phyloP scores from a whole-genome alignment of 2,329 filamentous ascomycete species.

The Purpureocillium lavendulum region DNA sequence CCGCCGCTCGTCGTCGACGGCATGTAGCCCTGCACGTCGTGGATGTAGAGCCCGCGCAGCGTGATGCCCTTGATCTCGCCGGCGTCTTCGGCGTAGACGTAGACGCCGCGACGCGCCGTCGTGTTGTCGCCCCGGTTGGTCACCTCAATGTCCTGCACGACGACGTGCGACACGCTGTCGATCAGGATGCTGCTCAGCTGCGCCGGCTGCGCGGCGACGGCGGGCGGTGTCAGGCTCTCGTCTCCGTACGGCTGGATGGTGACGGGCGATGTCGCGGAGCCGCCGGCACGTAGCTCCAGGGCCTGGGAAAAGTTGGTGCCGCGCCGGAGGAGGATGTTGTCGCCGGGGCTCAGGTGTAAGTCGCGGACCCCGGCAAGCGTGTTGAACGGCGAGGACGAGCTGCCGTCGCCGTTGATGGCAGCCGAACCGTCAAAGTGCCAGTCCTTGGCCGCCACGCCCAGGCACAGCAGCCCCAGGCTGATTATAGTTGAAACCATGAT shows the following conservation, averaged over 20 bases:
- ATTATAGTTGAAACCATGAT: too few species aligned
- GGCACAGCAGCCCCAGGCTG: too few species aligned
- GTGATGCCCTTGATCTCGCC: background rate
- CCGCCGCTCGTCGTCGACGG: background rate
- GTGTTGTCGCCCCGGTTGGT: conserved; percentile 1
- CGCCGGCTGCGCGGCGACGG: background rate
- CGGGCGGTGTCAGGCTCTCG: background rate
- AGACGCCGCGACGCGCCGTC: conserved; percentile 1
- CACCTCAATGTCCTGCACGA: conserved; percentile 1
- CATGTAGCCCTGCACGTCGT: conserved; percentile 1
- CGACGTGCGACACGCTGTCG: background rate
- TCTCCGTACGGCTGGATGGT: conserved; percentile 1
- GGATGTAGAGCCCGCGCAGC: conserved; percentile 1
- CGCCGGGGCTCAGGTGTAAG: background rate
- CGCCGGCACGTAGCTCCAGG: background rate
- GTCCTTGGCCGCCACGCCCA: background rate
- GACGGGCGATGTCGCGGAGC: background rate
- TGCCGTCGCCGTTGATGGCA: background rate
- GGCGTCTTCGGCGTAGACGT: conserved; percentile 1
- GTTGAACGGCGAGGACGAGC: conserved; percentile 1
- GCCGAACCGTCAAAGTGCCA: conserved; percentile 1
- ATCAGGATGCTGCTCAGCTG: conserved; percentile 1
- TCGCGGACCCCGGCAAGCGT: background rate
- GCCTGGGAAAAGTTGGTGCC: background rate
- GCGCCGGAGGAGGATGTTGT: background rate